Conservation (phyloP, 192 early-diverging fungal species). For the Gaertneriomyces sp. region DNA sequence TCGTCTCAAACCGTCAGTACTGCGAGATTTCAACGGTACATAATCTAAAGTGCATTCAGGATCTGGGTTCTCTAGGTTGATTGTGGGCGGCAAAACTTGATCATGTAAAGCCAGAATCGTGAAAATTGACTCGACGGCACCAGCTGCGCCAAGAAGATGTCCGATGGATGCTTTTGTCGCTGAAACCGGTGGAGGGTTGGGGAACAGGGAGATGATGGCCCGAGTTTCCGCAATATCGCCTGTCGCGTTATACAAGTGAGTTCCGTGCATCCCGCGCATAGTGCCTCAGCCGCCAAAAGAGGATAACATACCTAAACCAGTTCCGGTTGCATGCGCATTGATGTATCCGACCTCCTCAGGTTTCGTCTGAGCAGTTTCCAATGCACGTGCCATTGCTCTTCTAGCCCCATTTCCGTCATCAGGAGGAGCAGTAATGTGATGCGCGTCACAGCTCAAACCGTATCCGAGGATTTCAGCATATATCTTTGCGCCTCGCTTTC, state of each 20-base stretch:
- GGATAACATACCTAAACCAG: slow-evolving; percentile 54
- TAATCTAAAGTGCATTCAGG: slow-evolving; percentile 79
- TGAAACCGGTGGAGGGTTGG: slow-evolving; percentile 60
- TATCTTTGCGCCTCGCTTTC: slow-evolving; percentile 74
- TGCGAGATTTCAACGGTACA: slow-evolving; percentile 67
- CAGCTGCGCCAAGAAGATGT: slow-evolving; percentile 93
- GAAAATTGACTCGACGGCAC: slow-evolving; percentile 90
- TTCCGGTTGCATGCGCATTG: slow-evolving; percentile 94
- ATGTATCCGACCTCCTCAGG: slow-evolving; percentile 75
- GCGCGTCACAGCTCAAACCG: slow-evolving; percentile 84
- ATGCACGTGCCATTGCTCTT: slow-evolving; percentile 80
- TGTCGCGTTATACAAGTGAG: slow-evolving; percentile 15
- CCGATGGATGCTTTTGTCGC: slow-evolving; percentile 91
- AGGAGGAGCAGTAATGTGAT: slow-evolving; percentile 92
- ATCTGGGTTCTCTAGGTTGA: slow-evolving; percentile 63
- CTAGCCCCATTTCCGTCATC: slow-evolving; percentile 79
- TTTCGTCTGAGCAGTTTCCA: slow-evolving; percentile 57
- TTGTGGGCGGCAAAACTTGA: slow-evolving; percentile 75
- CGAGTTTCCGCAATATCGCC: slow-evolving; percentile 83
- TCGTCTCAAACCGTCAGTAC: slow-evolving; percentile 29
- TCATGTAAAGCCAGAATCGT: slow-evolving; percentile 71
- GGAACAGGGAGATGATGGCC: slow-evolving; percentile 79
- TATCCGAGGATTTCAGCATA: slow-evolving; percentile 89
- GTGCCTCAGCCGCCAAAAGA: neutral
- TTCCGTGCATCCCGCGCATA: neutral